Evolutionary conservation across 108 stramenopile species (phyloP), one percentile per base, ranked within the genome.

Genomic region (Pelagomonas calceolata): DNA sequence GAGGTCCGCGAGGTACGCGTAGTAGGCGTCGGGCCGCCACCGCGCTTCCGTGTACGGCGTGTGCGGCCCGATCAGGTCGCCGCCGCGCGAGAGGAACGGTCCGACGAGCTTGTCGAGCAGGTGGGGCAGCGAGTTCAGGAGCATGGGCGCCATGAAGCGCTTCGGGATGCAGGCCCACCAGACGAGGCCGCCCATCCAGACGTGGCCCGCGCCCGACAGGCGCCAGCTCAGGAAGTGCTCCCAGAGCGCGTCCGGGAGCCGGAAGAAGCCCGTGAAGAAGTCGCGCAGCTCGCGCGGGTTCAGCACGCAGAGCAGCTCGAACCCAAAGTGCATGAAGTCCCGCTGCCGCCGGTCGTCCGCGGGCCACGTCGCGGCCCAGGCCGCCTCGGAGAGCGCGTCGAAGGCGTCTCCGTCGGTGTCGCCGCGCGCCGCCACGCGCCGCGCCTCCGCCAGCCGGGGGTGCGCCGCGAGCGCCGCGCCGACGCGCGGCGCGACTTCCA

Each of bases 301-400:
- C 73, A 73, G 68, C 31, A 15, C n/a, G 32, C 73, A 73, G 33
- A 73, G 68, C 34, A 73, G 68, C 46, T 73, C 73, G 46, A 73
- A 73, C n/a, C 73, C 73, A 64, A 73, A 73, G 46, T 73, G 65
- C 73, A 73, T 73, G 68, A 73, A 73, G 66, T 76, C 73, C 12
- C 73, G 73, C 68, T 73, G 73, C 68, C 63, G 4, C 17, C 73
- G 73, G 67, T 73, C 73, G 34, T 73, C 73, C 29, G 18, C 34
- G 18, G 73, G 73, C 73, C 73, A 73, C 30, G 68, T 43, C 18
- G 73, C 73, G 32, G 66, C 66, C 73, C 73, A 73, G 18, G 37
- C 73, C 4, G 35, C 73, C n/a, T 32, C 31, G 14, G 44, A 32
- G 45, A 37, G 39, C 65, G 68, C 63, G 3, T 26, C 71, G 34